phyloP scores from a whole-genome alignment of 2,329 filamentous ascomycete species.

The Epichloe amarillans region DNA sequence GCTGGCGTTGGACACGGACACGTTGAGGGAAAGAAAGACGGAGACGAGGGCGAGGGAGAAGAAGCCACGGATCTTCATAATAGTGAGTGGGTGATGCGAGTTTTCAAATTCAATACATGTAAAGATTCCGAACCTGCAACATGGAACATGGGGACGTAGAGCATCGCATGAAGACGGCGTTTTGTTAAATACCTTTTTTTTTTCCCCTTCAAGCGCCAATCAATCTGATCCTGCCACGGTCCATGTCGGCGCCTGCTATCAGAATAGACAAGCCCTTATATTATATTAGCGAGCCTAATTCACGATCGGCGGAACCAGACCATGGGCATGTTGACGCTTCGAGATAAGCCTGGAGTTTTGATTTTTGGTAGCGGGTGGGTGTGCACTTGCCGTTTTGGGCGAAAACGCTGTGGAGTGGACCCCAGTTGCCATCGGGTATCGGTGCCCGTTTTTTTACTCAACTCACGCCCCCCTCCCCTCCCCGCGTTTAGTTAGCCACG shows the following conservation, averaged over 20 bases:
- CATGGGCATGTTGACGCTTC: not conserved
- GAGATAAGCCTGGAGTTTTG: not conserved
- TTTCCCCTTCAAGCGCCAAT: not conserved
- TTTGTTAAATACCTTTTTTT: not conserved
- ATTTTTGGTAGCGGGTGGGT: not conserved
- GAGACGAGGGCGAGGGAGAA: not conserved
- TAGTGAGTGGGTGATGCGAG: not conserved
- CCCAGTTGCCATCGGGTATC: constrained; percentile 18
- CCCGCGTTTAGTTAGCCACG: too few relatives aligned
- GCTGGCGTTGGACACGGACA: not conserved
- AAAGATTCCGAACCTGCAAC: too few relatives aligned
- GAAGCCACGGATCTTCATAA: not conserved
- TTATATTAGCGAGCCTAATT: not conserved
- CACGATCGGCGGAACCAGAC: not conserved
- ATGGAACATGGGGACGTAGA: too few relatives aligned
- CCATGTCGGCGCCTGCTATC: not conserved
- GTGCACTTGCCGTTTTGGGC: constrained; percentile 39
- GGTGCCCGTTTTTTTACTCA: too few relatives aligned
- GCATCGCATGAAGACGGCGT: not conserved
- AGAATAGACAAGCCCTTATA: not conserved
- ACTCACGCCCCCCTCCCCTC: too few relatives aligned
- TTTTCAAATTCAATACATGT: too few relatives aligned
- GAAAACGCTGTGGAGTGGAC: constrained; percentile 59
- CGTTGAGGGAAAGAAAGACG: not conserved
- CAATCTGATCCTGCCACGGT: not conserved